Percentiles rank a stretch among this genome's conserved stretches.
Evolutionary conservation across 2,329 filamentous ascomycete species (phyloP).

Genomic region (Canariomyces notabilis): DNA sequence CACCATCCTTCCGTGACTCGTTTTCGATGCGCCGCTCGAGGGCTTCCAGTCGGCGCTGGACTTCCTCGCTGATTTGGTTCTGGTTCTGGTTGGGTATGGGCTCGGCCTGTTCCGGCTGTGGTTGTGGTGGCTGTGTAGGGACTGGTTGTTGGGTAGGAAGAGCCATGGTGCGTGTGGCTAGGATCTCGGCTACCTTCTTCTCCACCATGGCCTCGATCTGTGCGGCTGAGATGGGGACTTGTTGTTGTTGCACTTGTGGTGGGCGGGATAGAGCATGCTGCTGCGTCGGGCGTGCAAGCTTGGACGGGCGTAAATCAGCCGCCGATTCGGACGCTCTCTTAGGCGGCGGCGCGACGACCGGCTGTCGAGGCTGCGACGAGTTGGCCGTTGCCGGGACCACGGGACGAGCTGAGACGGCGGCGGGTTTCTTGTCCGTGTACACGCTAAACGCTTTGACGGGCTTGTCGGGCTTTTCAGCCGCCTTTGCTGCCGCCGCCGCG

Average conservation of each 20-base stretch:
- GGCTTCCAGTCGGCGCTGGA: conserved; percentile 75
- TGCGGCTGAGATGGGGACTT: conserved; percentile 56
- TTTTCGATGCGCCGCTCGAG: conserved; percentile 82
- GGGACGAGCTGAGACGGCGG: conserved; percentile 30
- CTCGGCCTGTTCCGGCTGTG: conserved; percentile 28
- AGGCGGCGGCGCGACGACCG: conserved; percentile 28
- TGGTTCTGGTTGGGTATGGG: conserved; percentile 25
- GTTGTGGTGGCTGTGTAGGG: conserved; percentile 32
- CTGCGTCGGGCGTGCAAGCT: conserved; percentile 34
- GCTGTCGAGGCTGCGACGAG: conserved; percentile 32
- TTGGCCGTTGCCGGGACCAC: conserved; percentile 19
- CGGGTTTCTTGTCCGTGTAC: conserved; percentile 68
- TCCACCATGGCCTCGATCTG: conserved; percentile 90
- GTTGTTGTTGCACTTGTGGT: conserved; percentile 33
- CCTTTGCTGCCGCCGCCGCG: conserved; percentile 43
- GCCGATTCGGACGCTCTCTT: conserved; percentile 38
- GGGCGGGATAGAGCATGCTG: conserved; percentile 32
- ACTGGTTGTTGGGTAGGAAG: too few species aligned
- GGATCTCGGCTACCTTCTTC: conserved; percentile 82
- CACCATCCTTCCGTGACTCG: conserved; percentile 27
- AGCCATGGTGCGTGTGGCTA: conserved; percentile 73
- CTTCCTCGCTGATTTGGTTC: conserved; percentile 63
- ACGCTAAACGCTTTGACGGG: conserved; percentile 82
- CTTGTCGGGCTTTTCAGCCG: conserved; percentile 55
- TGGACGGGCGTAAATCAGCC: conserved; percentile 36